Evolutionary conservation across 805 yeast species (phyloP), one percentile per base, ranked within the genome.

Genomic region (Hanseniaspora vineae): DNA sequence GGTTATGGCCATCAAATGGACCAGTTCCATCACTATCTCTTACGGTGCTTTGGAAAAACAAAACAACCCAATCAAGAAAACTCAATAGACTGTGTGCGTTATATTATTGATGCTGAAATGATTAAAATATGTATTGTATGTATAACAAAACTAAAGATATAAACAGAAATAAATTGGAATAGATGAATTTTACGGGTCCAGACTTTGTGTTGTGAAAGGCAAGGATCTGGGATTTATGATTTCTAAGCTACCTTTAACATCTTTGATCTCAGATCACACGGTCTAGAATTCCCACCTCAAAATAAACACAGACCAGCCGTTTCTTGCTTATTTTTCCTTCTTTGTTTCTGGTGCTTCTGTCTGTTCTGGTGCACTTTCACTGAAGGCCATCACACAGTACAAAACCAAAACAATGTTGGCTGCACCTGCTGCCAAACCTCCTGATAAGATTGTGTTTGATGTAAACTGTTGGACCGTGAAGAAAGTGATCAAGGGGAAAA

Each of bases 21-120:
- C 86, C 44, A 60, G 77, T 20, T 70, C 81, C 18, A 65, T 88
- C 54, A 80, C 83, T 59, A 83, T 88, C 55, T 76, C 90, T 58
- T 87, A 88, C 69, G 78, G 78, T 54, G 80, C 95, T 13, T 81
- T 88, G 58, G 95, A 86, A 50, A 84, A 80, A 50, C 53, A 64
- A 32, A 53, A 62, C 5, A 60, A 60, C 44, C 65, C 65, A 52
- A 50, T 58, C 46, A 64, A 64, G 55, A 47, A 64, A 60, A 50
- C 59, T 51, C 40, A 58, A 58, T 46, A 55, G 51, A 50, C 42
- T 5, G 31, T 15, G 31, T 40, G 29, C 14, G 23, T 23, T 31
- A n/a, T 32, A 47, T 46, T 39, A 48, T 35, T 18, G 29, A 19
- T 13, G 37, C 19, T 48, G 52, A 40, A 42, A 40, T 37, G 44